Base-by-base conservation (phyloP, 129 eudicot genomes). In the Helianthus annuus region DNA sequence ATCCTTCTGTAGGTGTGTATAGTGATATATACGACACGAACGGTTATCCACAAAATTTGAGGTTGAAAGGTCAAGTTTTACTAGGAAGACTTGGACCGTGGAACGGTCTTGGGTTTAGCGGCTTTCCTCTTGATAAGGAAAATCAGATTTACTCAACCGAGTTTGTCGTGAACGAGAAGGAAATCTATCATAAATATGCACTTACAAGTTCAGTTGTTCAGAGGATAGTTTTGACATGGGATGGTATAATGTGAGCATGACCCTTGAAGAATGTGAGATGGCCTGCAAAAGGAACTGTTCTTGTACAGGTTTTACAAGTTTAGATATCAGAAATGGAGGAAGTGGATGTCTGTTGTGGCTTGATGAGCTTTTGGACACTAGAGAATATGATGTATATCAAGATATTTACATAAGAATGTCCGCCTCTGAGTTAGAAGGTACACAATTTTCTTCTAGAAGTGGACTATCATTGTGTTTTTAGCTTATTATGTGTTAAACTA, bases 1-100 rank as follows among this genome's bases (percentile, higher is more conserved):
- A 89, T 86, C 96, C 96, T 0, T 69, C 89, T 9, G 51, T 64
- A 0, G 91, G 96, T 2, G 73, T 34, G 6, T 81, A 34, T 57
- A 65, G 67, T 3, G 15, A 16, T 57, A 75, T 56, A 11, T 4
- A 39, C 5, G 86, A 81, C 62, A 54, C 69, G 13, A 55, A 78
- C 3, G 85, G 87, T 4, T 78, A 76, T 27, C 90, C 96, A 5
- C 92, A 89, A 48, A 19, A 9, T 7, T 8, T 78, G 7, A 7
- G 72, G 17, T 64, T 7, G 46, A 40, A 65, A 4, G 80, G 73
- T 38, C n/a, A 13, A 2, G n/a, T 17, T 61, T n/a, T 49, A 15
- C 15, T 11, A 38, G 66, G 10, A 13, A 78, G 81, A 10, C 17
- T 77, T 3, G 93, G 89, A 16, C 87, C 89, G 0, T 84, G 89